phyloP scores from a whole-genome alignment of 2,329 filamentous ascomycete species.

The Exserohilum turcica region DNA sequence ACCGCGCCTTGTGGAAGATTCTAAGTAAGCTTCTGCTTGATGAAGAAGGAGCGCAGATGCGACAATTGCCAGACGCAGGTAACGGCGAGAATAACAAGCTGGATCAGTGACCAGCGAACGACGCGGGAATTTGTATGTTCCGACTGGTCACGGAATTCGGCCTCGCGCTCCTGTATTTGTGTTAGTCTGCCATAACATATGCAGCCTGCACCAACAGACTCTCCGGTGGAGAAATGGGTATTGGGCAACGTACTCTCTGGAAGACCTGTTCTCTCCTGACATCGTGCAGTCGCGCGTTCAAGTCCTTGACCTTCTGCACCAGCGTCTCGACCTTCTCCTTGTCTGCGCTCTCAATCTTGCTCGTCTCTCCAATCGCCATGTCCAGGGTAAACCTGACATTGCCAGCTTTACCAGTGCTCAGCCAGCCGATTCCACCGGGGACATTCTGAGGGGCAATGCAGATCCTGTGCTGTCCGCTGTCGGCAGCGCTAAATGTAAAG shows the following conservation, averaged over 20 bases:
- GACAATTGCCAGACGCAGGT: constrained; percentile 98
- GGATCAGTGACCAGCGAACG: constrained; percentile 90
- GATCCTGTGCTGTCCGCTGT: constrained; percentile 92
- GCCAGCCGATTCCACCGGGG: constrained; percentile 71
- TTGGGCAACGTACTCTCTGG: constrained; percentile 70
- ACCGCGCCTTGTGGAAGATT: not conserved
- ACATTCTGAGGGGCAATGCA: constrained; percentile 88
- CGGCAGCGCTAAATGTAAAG: constrained; percentile 94
- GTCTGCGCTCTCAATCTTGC: constrained; percentile 89
- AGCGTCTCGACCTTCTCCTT: constrained; percentile 93
- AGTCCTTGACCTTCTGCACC: constrained; percentile 82
- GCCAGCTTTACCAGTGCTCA: constrained; percentile 69
- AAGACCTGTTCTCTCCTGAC: constrained; percentile 95
- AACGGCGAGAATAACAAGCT: constrained; percentile 79
- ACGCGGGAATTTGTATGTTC: constrained; percentile 91
- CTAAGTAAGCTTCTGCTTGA: constrained; percentile 99
- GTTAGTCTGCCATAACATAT: constrained; percentile 15
- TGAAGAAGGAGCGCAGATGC: constrained; percentile 95
- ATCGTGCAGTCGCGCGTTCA: constrained; percentile 85
- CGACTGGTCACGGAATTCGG: constrained; percentile 97
- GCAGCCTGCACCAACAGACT: not conserved
- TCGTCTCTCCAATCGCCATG: constrained; percentile 91
- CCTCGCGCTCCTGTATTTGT: constrained; percentile 79
- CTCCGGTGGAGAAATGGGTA: not conserved
- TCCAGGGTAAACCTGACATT: constrained; percentile 86